Base-by-base conservation (phyloP, 169 alveolate genomes). In the Plasmodium cynomolgi region DNA sequence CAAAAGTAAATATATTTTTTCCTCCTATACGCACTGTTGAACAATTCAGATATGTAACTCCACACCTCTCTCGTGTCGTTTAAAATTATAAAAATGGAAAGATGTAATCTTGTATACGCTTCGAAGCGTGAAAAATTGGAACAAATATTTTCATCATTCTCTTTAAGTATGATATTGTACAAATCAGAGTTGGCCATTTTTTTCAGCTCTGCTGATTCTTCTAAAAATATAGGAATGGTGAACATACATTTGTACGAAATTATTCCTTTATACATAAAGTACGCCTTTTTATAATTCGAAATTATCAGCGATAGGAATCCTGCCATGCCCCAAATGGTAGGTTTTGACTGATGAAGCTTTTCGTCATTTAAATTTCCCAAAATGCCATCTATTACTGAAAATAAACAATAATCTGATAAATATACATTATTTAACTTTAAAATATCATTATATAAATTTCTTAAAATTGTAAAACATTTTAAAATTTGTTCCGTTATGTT, bases 11-110 rank as follows among this genome's bases (percentile, higher is more conserved):
- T 37, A 33, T 84, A 84, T 4, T 81, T 84, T 31, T 84, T 84
- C 23, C 93, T 73, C 77, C 84, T 72, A 31, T 44, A 84, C 1
- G 93, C 93, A 47, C 93, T 84, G 77, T 84, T 84, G n/a, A 84
- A 23, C 26, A 84, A 11, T 37, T 84, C 93, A 20, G 93, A 71
- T 84, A 84, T 41, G 58, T 84, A 84, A 44, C 74, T 41, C 93
- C 93, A 84, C 80, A 84, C 75, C 56, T 84, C 93, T 84, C 93
- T 84, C 13, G 93, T 84, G 56, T 84, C 93, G 56, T 84, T 84
- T 84, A 84, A 44, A 44, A 84, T 73, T 72, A 84, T 84, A 84
- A 84, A 84, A 71, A 84, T 23, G 29, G 93, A 84, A 73, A 84
- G 54, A 73, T 84, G 93, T 31, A 84, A 84, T 84, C 72, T 84